Evolutionary conservation across 2,329 filamentous ascomycete genomes (phyloP), one percentile per base, ranked within the genome.

Genomic region (Cadophora sp.): DNA sequence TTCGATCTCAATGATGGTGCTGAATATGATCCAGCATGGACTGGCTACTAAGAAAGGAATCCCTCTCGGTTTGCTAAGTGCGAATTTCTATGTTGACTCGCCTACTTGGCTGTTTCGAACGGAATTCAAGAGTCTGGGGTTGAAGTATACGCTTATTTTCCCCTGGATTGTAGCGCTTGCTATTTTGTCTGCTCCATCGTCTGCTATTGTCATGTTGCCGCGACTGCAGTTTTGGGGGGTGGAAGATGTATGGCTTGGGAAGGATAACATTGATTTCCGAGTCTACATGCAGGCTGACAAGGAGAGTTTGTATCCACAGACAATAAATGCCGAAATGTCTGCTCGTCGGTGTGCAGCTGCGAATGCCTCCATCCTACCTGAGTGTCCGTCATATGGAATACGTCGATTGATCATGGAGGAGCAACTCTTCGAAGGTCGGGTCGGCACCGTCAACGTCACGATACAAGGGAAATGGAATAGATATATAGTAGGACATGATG

Each of bases 151-250:
- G 14, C 14, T 24, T 4, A 11, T 61, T 22, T 65, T 60, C 48
- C 47, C 60, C 18, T 30, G 5, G n/a, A 33, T 48, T 7, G 51
- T 64, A 3, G 1, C 30, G 4, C 8, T 67, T 13, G 51, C 60
- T 6, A 20, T 55, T 33, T 36, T 64, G 16, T 48, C 55, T 20
- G 60, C 53, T 6, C 65, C 65, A 2, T 60, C 60, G 20, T 67
- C 65, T 11, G 65, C 65, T 6, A 67, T 67, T 48, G 50, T 48
- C 0, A 67, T 67, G 48, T 20, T 67, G 22, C 65, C 65, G 16
- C 60, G 61, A 27, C 43, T 67, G 30, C 60, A 67, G 27, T 67
- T 55, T n/a, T 67, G 65, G 61, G 13, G 20, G 13, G n/a, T 67
- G 0, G 24, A 59, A 16, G 58, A 53, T 5, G n/a, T 55, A 6